These are phyloP conservation scores for Starmerella etchellsii DNA, from an alignment of 805 yeast genomes.

Conservation along the genomic window DNA sequence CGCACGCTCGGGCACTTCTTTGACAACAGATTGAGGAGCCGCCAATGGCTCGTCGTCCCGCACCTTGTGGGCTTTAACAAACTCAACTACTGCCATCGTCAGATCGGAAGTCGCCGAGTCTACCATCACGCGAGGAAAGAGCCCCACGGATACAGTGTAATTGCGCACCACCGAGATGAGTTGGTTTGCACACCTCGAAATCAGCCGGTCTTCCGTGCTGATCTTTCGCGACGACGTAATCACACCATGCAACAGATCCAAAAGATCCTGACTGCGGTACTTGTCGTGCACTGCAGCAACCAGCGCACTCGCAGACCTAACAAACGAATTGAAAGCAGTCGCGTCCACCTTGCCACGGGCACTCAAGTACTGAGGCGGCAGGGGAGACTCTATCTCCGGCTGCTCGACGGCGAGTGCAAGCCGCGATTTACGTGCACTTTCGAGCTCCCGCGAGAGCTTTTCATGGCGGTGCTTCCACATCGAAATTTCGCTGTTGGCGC, in stretches of 20 bases:
- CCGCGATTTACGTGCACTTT: conserved; percentile 11
- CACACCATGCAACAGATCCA: conserved; percentile 27
- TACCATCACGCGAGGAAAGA: conserved; percentile 57
- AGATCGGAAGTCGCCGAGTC: conserved; percentile 69
- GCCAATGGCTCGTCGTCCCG: not conserved
- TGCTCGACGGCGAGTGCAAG: conserved; percentile 14
- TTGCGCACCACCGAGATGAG: conserved; percentile 67
- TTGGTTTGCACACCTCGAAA: conserved; percentile 60
- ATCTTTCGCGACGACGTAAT: conserved; percentile 26
- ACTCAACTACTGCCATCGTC: conserved; percentile 41
- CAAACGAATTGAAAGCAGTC: conserved; percentile 23
- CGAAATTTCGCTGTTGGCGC: conserved; percentile 25
- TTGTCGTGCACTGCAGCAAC: conserved; percentile 23
- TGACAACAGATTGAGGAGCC: not conserved
- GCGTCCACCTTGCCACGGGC: conserved; percentile 24
- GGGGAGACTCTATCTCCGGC: conserved; percentile 4
- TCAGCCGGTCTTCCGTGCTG: conserved; percentile 21
- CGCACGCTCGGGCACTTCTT: not conserved
- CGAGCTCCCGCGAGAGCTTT: conserved; percentile 23
- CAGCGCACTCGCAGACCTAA: conserved; percentile 27
- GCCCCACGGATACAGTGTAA: conserved; percentile 46
- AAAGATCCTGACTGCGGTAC: conserved; percentile 18
- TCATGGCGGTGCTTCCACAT: conserved; percentile 28
- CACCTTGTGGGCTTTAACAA: conserved; percentile 1
- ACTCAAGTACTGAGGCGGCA: conserved; percentile 1